Evolutionary conservation across 2,329 filamentous ascomycete species (phyloP), one percentile per base, ranked within the genome.

Genomic region (Colletotrichum sp.): DNA sequence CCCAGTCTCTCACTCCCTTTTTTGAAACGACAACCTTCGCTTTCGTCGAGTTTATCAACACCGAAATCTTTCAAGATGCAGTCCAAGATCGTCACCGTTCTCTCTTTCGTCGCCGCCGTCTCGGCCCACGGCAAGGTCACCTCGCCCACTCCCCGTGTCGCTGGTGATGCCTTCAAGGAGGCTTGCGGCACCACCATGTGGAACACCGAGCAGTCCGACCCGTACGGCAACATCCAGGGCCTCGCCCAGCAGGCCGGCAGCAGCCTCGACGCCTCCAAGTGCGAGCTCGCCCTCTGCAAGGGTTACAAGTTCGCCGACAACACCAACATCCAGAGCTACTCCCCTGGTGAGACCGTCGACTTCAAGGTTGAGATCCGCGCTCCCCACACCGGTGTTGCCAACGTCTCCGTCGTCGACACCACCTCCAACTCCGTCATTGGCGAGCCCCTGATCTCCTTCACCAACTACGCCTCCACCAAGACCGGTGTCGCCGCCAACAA

Each of bases 321-420:
- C 75, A 79, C 80, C 63, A 81, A 81, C 52, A 72, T 82, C 44
- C 78, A 80, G 30, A 68, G 66, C n/a, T 80, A 80, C 69, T 76
- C 74, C 5, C 78, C 84, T 16, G 85, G 85, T 34, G 79, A 87
- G 73, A 81, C 79, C 5, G 74, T 87, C 59, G 80, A 83, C 71
- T 84, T 87, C 71, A 80, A 81, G 16, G 83, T 87, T 57, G 83
- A 86, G 63, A 82, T 84, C 59, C 83, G 84, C 5, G 84, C 84
- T 2, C 86, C 87, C 78, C 81, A 82, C 48, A 81, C 81, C 10
- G 82, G 82, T 24, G 81, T 79, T 32, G 81, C 82, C 39, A 91
- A 91, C 80, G 86, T 91, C 72, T 88, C 86, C 57, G 85, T 90
- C 71, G 84, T 91, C 76, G 84, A 88, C 78, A 84, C 85, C 28